A percentile compares a stretch with the other conserved stretches of the same genome.
Evolutionary conservation across 1,139 yeast species (phyloP).

Genomic region (Magnusiomyces magnusii): DNA sequence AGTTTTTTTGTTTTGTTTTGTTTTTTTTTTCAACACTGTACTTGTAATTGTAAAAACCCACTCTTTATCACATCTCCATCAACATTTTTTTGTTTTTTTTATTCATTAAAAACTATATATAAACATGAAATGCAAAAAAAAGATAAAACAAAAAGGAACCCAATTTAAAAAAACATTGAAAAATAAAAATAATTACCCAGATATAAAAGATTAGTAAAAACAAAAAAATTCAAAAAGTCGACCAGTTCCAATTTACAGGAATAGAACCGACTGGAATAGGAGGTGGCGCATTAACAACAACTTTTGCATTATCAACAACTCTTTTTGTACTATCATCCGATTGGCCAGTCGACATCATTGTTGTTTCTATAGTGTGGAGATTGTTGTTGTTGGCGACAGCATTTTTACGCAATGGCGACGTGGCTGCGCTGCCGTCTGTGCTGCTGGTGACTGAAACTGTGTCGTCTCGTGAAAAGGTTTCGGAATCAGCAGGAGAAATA

Average conservation of each 20-base stretch:
- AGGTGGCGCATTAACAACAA: not conserved
- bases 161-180: no score
- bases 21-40: no score
- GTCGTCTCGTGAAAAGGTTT: not conserved
- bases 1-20: no score
- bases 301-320: not conserved
- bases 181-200: not conserved
- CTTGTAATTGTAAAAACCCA: no score
- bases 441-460: not conserved
- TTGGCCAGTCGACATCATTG: not conserved
- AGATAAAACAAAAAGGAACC: no score
- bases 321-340: not conserved
- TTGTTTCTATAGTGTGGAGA: not conserved
- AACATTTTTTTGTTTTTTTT: no score
- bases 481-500: not conserved
- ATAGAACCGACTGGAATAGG: slow-evolving; percentile 26
- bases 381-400: slow-evolving; percentile 5
- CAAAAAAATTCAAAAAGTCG: slow-evolving; percentile 31
- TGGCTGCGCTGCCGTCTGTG: slow-evolving; percentile 5
- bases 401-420: slow-evolving; percentile 6
- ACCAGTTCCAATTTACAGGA: slow-evolving; percentile 41
- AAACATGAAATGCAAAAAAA: no score
- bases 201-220: not conserved
- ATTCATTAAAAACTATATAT: no score
- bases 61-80: no score